Evolutionary conservation across 495 filamentous ascomycete genomes (phyloP).

Genomic region (Letharia lupina): DNA sequence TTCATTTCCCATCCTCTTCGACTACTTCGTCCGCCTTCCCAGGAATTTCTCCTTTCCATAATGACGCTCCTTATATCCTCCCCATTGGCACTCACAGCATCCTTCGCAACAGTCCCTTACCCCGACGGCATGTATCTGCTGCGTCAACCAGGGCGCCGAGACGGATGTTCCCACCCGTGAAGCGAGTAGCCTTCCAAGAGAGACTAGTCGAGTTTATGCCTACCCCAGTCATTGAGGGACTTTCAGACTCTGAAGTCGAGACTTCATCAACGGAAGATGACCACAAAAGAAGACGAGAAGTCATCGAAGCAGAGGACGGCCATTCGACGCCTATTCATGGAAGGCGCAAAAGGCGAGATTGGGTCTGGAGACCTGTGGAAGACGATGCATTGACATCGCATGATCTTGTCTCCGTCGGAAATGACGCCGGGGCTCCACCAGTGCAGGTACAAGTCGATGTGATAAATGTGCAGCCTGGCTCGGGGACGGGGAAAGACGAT

Average conservation of each 20-base stretch:
- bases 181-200: constrained; percentile 23
- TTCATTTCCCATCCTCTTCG: constrained; percentile 27
- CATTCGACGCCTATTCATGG: constrained; percentile 12
- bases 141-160: constrained; percentile 13
- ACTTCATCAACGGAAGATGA: constrained; percentile 3
- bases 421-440: neutral
- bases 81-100: constrained; percentile 62
- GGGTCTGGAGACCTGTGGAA: constrained; percentile 26
- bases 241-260: constrained; percentile 11
- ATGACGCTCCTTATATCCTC: constrained; percentile 51
- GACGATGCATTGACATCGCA: constrained; percentile 19
- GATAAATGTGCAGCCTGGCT: neutral
- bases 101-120: constrained; percentile 65
- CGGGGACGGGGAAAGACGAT: neutral
- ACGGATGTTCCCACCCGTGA: constrained; percentile 21
- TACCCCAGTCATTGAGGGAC: constrained; percentile 16
- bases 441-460: neutral
- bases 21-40: constrained; percentile 28
- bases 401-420: neutral
- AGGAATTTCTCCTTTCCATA: constrained; percentile 32
- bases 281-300: constrained; percentile 13
- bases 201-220: constrained; percentile 20
- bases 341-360: constrained; percentile 22
- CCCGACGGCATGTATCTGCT: constrained; percentile 23
- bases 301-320: constrained; percentile 20